These are phyloP conservation scores for Hysterium pulicare DNA, from an alignment of 2,329 filamentous ascomycete species.

Conservation along the genomic window DNA sequence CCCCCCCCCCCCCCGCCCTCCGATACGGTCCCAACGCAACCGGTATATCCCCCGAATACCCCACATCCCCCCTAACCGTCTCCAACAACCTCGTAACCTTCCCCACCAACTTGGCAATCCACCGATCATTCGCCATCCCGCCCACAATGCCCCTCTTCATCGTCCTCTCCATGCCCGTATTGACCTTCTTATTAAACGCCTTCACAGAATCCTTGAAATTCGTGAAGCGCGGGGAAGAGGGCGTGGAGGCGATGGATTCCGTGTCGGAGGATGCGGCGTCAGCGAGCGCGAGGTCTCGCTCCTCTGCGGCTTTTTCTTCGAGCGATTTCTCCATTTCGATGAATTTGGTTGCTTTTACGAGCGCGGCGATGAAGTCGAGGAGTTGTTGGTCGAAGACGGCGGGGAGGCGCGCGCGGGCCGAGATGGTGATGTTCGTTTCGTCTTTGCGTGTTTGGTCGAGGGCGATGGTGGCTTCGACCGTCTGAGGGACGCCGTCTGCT, in stretches of 20 bases:
- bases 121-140: slow-evolving; percentile 51
- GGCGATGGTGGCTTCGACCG: slow-evolving; percentile 38
- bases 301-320: slow-evolving; percentile 33
- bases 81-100: slow-evolving; percentile 50
- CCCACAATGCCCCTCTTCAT: slow-evolving; percentile 44
- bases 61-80: slow-evolving; percentile 49
- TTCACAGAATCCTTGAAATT: slow-evolving; percentile 22
- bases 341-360: slow-evolving; percentile 57
- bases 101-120: slow-evolving; percentile 54
- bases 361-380: slow-evolving; percentile 53
- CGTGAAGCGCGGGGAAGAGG: neutral
- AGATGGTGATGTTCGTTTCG: slow-evolving; percentile 47
- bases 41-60: slow-evolving; percentile 49
- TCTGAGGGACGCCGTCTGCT: slow-evolving; percentile 44
- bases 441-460: slow-evolving; percentile 45
- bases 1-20: slow-evolving; percentile 24
- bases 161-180: slow-evolving; percentile 23
- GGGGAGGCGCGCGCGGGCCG: slow-evolving; percentile 49
- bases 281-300: slow-evolving; percentile 20
- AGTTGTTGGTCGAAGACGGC: slow-evolving; percentile 51
- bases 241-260: slow-evolving; percentile 5
- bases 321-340: slow-evolving; percentile 51
- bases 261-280: slow-evolving; percentile 18
- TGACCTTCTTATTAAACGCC: slow-evolving; percentile 16
- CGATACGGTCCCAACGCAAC: slow-evolving; percentile 42